Evolutionary conservation across 129 eudicot genomes (phyloP), one percentile per base, ranked within the genome.

Genomic region (Cynara cardunculus): DNA sequence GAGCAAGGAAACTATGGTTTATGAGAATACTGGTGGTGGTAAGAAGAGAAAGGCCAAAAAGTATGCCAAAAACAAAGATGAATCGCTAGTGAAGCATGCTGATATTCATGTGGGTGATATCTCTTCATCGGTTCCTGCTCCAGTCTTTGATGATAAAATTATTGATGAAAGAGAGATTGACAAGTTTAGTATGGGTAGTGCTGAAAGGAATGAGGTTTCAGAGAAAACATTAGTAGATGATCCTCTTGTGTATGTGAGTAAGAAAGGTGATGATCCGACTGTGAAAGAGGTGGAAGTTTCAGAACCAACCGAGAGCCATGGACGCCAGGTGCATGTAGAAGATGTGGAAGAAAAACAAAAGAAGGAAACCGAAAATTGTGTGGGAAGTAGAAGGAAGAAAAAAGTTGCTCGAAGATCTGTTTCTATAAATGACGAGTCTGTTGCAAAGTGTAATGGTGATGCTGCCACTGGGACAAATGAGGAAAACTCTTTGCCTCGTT

Each of bases 31-130:
- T 22, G 65, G 71, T 68, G 83, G 70, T 59, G 37, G 27, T 66
- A 85, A 69, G 46, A 82, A 70, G 62, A 85, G 39, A 41, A 71
- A 71, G 74, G 71, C 9, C 19, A 82, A 73, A 70, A 84, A 73
- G 25, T 61, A 76, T 62, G 65, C 65, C 28, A 53, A 24, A 67
- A 78, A 72, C 49, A 53, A 73, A 46, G 85, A 82, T n/a, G 62
- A 74, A 24, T 28, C 74, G 25, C 77, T 78, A 78, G 56, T 62
- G 69, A 84, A 80, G 34, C 59, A 71, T 27, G 69, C 76, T 72
- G 59, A 71, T 74, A 7, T 69, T 53, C 3, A 14, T 68, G 77
- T 73, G 41, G 74, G 37, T 65, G 69, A 62, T 67, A 64, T 18
- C 4, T 66, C 81, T 73, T 44, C 74, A 78, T 22, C 65, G 1